phyloP scores from a whole-genome alignment of 768 basidiomycete genomes.

The Mycena belliarum region DNA sequence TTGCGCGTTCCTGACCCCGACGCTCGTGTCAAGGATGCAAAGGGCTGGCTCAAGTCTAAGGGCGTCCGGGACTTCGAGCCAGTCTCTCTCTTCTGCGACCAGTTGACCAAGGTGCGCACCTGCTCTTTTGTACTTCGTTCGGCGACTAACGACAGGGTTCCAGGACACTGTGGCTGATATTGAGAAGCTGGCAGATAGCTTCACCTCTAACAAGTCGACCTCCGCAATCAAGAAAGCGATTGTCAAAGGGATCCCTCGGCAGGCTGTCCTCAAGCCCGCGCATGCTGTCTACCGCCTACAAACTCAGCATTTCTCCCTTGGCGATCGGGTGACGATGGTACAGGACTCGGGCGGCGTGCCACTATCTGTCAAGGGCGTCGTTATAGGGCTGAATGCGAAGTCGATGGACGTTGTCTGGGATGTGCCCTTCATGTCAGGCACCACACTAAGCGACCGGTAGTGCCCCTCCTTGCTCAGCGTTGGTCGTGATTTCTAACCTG shows the following conservation, averaged over 20 bases:
- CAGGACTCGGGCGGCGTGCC: slow-evolving; percentile 94
- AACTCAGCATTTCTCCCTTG: slow-evolving; percentile 83
- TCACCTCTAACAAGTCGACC: slow-evolving; percentile 60
- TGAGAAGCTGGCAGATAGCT: slow-evolving; percentile 71
- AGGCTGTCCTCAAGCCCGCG: slow-evolving; percentile 89
- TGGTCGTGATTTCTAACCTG: background rate
- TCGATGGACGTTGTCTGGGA: slow-evolving; percentile 98
- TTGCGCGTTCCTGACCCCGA: slow-evolving; percentile 62
- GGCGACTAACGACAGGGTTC: background rate
- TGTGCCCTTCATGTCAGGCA: slow-evolving; percentile 90
- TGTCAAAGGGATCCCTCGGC: slow-evolving; percentile 91
- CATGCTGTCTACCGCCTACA: slow-evolving; percentile 90
- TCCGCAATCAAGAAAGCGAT: slow-evolving; percentile 83
- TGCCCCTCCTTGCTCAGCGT: slow-evolving; percentile 1
- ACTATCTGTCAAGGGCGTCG: slow-evolving; percentile 88
- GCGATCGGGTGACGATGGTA: slow-evolving; percentile 95
- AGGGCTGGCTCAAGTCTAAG: slow-evolving; percentile 81
- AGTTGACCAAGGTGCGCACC: slow-evolving; percentile 73
- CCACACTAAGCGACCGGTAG: slow-evolving; percentile 81
- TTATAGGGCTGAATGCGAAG: slow-evolving; percentile 83
- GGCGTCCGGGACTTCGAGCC: slow-evolving; percentile 91
- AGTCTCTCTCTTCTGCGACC: slow-evolving; percentile 89
- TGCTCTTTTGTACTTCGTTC: background rate
- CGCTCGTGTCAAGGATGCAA: slow-evolving; percentile 71
- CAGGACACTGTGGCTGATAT: slow-evolving; percentile 81